Evolutionary conservation across 2,329 filamentous ascomycete genomes (phyloP), one percentile per base, ranked within the genome.

Genomic region (Neonectria faginata): DNA sequence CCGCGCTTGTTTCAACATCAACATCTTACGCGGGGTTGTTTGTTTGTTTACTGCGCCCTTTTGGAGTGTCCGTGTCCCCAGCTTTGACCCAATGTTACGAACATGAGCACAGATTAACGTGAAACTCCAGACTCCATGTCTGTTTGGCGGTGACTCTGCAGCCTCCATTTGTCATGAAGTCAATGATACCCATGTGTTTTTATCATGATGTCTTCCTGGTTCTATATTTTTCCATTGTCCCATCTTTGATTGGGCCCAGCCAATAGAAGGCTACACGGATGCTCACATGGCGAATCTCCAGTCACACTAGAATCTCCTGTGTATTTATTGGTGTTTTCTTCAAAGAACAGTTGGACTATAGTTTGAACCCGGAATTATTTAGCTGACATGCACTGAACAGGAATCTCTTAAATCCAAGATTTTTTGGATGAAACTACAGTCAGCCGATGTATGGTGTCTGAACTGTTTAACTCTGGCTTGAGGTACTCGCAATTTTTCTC

Each of bases 31-130:
- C 45, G 33, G 29, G 22, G 33, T 52, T 63, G 41, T 67, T 67
- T 60, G 62, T 68, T 68, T 67, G 58, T 67, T 65, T 52, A 52
- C 51, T 25, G 25, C 25, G 5, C 25, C 25, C 48, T 36, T 14
- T 14, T 36, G 10, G 33, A 6, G 33, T 36, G 33, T 7, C 33
- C 31, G 12, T 33, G 31, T 33, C 10, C 31, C 31, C 33, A 12
- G 14, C 4, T 39, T 12, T 14, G 36, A 39, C 16, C 14, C 36
- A n/a, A n/a, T 16, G 14, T 14, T 39, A 39, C 14, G 36, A 39
- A 39, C 62, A 51, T 41, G 41, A 54, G n/a, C 16, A 42, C 42
- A 53, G 55, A 47, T 18, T 18, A 25, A 25, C 5, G 25, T 25
- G 6, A 25, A 50, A 18, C 48, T 60, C 53, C 55, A 57, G 61